These are phyloP conservation scores for Sclerotinia minor DNA, from an alignment of 2,329 filamentous ascomycete genomes.

Conservation along the genomic window DNA sequence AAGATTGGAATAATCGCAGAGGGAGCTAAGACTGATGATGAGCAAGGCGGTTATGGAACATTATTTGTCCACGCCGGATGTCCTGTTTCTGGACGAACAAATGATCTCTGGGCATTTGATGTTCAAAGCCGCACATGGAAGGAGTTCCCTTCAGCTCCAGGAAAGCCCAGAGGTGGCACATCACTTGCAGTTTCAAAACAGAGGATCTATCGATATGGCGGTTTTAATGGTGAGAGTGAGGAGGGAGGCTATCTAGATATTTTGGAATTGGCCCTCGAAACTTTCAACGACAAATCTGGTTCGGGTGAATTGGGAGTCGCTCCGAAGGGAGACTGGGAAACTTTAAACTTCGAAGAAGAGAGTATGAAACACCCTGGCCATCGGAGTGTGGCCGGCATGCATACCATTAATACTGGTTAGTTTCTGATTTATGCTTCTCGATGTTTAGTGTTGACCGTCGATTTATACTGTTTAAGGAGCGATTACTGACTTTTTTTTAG, in stretches of 20 bases:
- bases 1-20: constrained; percentile 59
- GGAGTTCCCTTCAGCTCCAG: constrained; percentile 66
- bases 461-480: not conserved
- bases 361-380: constrained; percentile 51
- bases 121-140: constrained; percentile 65
- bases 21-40: constrained; percentile 57
- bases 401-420: constrained; percentile 55
- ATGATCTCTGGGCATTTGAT: constrained; percentile 79
- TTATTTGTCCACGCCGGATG: constrained; percentile 78
- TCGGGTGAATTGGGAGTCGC: constrained; percentile 53
- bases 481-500: constrained; percentile 1
- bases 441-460: not conserved
- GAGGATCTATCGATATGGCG: constrained; percentile 75
- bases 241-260: constrained; percentile 72
- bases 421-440: not conserved
- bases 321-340: constrained; percentile 57
- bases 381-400: constrained; percentile 55
- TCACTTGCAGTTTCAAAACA: constrained; percentile 64
- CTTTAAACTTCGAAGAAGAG: constrained; percentile 49
- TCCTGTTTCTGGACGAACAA: constrained; percentile 57
- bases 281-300: constrained; percentile 52
- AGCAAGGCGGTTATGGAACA: constrained; percentile 64
- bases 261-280: constrained; percentile 57
- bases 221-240: constrained; percentile 70
- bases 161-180: constrained; percentile 64